A percentile compares a stretch with the other conserved stretches of the same genome.
phyloP scores from a whole-genome alignment of 1,284 basidiomycete species.

The Moesziomyces globuligerus region DNA sequence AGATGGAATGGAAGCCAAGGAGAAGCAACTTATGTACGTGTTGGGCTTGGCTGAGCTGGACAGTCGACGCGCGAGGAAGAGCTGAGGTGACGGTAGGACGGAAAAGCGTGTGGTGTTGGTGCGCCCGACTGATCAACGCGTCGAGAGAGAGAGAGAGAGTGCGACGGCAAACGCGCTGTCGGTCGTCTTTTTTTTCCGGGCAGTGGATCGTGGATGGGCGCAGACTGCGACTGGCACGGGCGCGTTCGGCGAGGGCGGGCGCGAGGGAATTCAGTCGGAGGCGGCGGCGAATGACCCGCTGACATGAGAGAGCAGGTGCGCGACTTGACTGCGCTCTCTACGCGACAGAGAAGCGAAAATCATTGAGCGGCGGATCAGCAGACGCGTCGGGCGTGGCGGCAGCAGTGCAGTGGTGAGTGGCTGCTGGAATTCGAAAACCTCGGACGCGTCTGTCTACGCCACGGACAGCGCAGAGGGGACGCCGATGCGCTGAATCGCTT shows the following conservation, averaged over 20 bases:
- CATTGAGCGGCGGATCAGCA: background rate
- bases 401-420: conserved; percentile 2
- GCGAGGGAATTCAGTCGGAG: background rate
- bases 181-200: background rate
- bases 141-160: conserved; percentile 2
- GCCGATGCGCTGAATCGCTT: no score
- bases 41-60: background rate
- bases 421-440: background rate
- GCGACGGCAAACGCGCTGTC: background rate
- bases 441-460: conserved; percentile 28
- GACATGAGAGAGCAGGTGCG: conserved; percentile 28
- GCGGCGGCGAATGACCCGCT: conserved; percentile 6
- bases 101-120: conserved; percentile 35
- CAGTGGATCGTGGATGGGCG: no score
- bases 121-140: conserved; percentile 23
- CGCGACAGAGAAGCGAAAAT: conserved; percentile 21
- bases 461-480: conserved; percentile 1
- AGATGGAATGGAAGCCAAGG: conserved; percentile 10
- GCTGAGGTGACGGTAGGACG: conserved; percentile 13
- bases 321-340: conserved; percentile 44
- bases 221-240: no score
- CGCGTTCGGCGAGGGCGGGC: conserved; percentile 9
- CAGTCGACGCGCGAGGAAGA: conserved; percentile 12
- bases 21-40: conserved; percentile 39
- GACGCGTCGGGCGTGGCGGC: conserved; percentile 1